These are phyloP conservation scores for Stagonosporopsis tanaceti DNA, from an alignment of 2,329 filamentous ascomycete species.

Conservation along the genomic window DNA sequence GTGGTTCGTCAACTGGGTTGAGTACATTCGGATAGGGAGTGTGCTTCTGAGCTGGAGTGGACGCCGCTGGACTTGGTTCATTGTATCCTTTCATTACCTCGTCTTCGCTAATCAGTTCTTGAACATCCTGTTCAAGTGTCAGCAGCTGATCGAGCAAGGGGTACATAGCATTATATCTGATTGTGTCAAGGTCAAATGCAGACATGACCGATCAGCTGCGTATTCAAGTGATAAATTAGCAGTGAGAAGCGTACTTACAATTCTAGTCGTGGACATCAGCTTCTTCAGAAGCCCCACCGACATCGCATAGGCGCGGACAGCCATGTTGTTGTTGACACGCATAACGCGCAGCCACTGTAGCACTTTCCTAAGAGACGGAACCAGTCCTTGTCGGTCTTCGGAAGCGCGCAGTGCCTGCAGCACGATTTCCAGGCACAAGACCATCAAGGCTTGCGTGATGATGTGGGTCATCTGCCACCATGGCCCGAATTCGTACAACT, in stretches of 20 bases:
- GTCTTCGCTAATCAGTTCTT: slow-evolving; percentile 28
- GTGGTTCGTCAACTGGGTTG: slow-evolving; percentile 9
- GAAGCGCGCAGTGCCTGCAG: slow-evolving; percentile 29
- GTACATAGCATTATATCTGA: not conserved
- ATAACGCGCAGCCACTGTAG: slow-evolving; percentile 46
- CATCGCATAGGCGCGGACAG: slow-evolving; percentile 40
- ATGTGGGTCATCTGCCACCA: slow-evolving; percentile 49
- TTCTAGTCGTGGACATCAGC: slow-evolving; percentile 16
- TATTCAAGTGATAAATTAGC: not conserved
- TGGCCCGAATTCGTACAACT: slow-evolving; percentile 34
- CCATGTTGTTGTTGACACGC: slow-evolving; percentile 38
- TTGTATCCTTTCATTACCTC: not conserved
- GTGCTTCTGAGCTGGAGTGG: not conserved
- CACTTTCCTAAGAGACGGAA: slow-evolving; percentile 41
- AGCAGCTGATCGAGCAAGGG: not conserved
- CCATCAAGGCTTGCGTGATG: slow-evolving; percentile 49
- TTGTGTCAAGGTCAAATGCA: not conserved
- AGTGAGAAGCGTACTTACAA: slow-evolving; percentile 12
- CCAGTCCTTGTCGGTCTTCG: slow-evolving; percentile 31
- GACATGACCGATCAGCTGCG: not conserved
- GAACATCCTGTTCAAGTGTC: slow-evolving; percentile 21
- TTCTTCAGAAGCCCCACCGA: slow-evolving; percentile 28
- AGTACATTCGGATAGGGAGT: slow-evolving; percentile 13
- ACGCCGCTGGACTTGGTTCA: not conserved
- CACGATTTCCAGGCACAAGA: slow-evolving; percentile 50